Conservation (phyloP, 2,329 filamentous ascomycete species). For the Colletotrichum spinosum region DNA sequence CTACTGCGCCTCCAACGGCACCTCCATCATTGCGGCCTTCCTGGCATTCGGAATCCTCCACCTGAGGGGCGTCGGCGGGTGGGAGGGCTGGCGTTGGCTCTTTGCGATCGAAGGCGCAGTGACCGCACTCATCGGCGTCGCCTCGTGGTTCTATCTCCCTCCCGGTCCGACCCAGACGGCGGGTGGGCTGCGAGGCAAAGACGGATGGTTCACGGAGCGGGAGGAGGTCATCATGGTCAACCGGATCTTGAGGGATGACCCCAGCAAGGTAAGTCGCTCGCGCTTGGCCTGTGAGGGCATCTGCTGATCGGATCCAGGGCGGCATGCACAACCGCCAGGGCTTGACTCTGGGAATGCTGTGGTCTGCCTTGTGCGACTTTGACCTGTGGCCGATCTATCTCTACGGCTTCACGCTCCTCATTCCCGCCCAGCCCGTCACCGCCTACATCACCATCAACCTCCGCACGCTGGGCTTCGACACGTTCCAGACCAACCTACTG, state of each 20-base stretch:
- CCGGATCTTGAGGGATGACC: slow-evolving; percentile 54
- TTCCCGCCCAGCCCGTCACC: slow-evolving; percentile 41
- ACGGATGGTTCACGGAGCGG: slow-evolving; percentile 67
- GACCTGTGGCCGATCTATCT: slow-evolving; percentile 67
- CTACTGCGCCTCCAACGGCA: slow-evolving; percentile 70
- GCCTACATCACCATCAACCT: slow-evolving; percentile 64
- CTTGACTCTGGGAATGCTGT: slow-evolving; percentile 58
- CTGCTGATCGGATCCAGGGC: slow-evolving; percentile 41
- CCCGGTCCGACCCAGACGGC: slow-evolving; percentile 70
- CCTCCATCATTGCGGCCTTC: slow-evolving; percentile 62
- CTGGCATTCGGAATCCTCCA: slow-evolving; percentile 66
- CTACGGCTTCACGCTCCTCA: slow-evolving; percentile 48
- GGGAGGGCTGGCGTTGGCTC: slow-evolving; percentile 66
- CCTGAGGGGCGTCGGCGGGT: slow-evolving; percentile 59
- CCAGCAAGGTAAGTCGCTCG: slow-evolving; percentile 21
- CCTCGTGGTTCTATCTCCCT: slow-evolving; percentile 58
- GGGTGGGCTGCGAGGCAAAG: slow-evolving; percentile 64
- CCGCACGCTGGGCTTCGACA: slow-evolving; percentile 60
- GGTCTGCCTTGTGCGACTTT: slow-evolving; percentile 61
- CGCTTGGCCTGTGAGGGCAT: too few species aligned
- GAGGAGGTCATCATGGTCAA: slow-evolving; percentile 75
- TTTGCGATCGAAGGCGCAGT: slow-evolving; percentile 59
- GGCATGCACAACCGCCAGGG: slow-evolving; percentile 67
- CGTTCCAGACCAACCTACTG: slow-evolving; percentile 65
- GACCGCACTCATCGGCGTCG: slow-evolving; percentile 57